phyloP scores from a whole-genome alignment of 331 rosid genomes.

The Erythrophleum ivorense region DNA sequence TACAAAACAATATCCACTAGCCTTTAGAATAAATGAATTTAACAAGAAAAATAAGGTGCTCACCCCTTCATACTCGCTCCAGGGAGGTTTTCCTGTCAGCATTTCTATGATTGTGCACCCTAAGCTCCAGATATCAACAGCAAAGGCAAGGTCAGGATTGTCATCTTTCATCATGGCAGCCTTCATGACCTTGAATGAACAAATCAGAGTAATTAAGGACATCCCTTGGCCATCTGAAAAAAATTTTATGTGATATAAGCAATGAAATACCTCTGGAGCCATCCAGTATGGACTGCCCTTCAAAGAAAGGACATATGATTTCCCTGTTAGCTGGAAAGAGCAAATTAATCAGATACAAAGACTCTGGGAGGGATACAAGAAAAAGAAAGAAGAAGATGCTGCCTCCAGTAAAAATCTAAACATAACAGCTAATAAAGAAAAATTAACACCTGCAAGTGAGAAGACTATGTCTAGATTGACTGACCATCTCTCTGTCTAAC shows the following conservation, averaged over 20 bases:
- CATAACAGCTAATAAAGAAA: slow-evolving; percentile 13
- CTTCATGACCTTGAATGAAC: slow-evolving; percentile 73
- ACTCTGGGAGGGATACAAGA: slow-evolving; percentile 6
- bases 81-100: slow-evolving; percentile 92
- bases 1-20: slow-evolving; percentile 14
- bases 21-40: slow-evolving; percentile 23
- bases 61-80: slow-evolving; percentile 88
- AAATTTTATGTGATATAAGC: slow-evolving; percentile 8
- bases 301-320: slow-evolving; percentile 74
- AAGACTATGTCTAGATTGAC: slow-evolving; percentile 1
- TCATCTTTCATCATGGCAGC: slow-evolving; percentile 76
- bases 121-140: slow-evolving; percentile 96
- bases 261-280: slow-evolving; percentile 92
- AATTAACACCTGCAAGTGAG: slow-evolving; percentile 23
- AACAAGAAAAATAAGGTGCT: slow-evolving; percentile 45
- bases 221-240: slow-evolving; percentile 30
- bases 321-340: slow-evolving; percentile 73
- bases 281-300: slow-evolving; percentile 99
- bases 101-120: slow-evolving; percentile 95
- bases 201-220: slow-evolving; percentile 35
- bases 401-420: slow-evolving; percentile 22
- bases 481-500: slow-evolving; percentile 3
- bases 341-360: slow-evolving; percentile 40
- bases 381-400: neutral
- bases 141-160: slow-evolving; percentile 74